Evolutionary conservation across 192 early-diverging fungal species (phyloP), one percentile per base, ranked within the genome.

Genomic region (Endogone sp.): DNA sequence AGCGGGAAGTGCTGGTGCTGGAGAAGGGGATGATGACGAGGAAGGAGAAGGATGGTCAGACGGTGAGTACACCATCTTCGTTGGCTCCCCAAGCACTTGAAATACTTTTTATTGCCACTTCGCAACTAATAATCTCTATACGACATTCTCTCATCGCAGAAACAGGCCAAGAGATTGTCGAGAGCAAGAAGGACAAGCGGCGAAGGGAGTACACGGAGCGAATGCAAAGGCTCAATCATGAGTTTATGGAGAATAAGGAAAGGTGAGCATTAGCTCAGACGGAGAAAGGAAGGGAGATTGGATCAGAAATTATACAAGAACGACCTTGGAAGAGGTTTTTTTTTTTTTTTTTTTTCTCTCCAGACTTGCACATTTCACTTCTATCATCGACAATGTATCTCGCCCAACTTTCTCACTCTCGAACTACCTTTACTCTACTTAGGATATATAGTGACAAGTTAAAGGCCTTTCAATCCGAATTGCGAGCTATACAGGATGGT

Each of bases 201-300:
- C 74, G 78, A 58, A 76, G 81, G 55, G 86, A 88, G 11, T 80
- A 86, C 25, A 68, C 75, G 56, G 80, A 84, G 20, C 76, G 86
- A 24, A 73, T 91, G 11, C 77, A 88, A 32, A 80, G 75, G 57
- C 74, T 91, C 62, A 76, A 85, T 27, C 58, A 79, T 13, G 89
- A 91, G 64, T 87, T 91, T 75, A 64, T 77, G 20, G 76, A 87
- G 44, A 84, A 77, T 63, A 88, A 85, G 71, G 84, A 89, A 57
- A 71, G 81, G 89, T 91, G 78, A 66, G 71, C 11, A 44, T 26
- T 21, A 66, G 62, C 11, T 32, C 8, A 29, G 25, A 13, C 25
- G 10, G 44, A 25, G 62, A 64, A 20, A 62, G 3, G 28, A n/a
- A 68, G 28, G 32, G 20, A 60, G 30, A 16, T 49, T 21, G 56